Evolutionary conservation across 306 rosid species (phyloP).

Genomic region (Psophocarpus tetragonolobus): DNA sequence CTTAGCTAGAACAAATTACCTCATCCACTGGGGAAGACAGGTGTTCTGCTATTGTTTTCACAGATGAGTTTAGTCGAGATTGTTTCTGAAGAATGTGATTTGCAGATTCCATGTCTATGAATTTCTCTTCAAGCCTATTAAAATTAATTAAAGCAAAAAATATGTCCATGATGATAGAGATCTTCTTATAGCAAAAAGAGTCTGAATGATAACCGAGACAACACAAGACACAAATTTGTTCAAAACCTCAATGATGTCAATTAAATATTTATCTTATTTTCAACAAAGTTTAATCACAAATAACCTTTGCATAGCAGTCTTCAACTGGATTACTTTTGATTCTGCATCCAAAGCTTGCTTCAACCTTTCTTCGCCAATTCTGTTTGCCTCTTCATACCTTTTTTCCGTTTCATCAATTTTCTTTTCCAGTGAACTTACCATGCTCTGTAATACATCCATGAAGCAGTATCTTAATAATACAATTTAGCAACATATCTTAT

Average conservation of each 20-base stretch:
- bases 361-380: constrained; percentile 80
- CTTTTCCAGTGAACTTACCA: constrained; percentile 78
- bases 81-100: constrained; percentile 69
- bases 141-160: constrained; percentile 22
- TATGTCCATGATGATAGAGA: constrained; percentile 27
- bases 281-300: constrained; percentile 17
- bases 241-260: neutral
- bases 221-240: neutral
- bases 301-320: constrained; percentile 85
- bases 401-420: constrained; percentile 84
- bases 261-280: constrained; percentile 20
- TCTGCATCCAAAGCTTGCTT: constrained; percentile 87
- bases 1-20: constrained; percentile 35
- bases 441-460: constrained; percentile 46
- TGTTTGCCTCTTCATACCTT: constrained; percentile 69
- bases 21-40: constrained; percentile 48
- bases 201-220: neutral
- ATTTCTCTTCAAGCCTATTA: constrained; percentile 79
- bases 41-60: constrained; percentile 59
- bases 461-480: constrained; percentile 36
- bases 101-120: constrained; percentile 69
- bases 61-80: constrained; percentile 50
- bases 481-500: constrained; percentile 4
- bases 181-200: neutral
- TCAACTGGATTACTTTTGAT: constrained; percentile 67